Evolutionary conservation across 768 basidiomycete species (phyloP).

Genomic region (Termitomyces sp.): DNA sequence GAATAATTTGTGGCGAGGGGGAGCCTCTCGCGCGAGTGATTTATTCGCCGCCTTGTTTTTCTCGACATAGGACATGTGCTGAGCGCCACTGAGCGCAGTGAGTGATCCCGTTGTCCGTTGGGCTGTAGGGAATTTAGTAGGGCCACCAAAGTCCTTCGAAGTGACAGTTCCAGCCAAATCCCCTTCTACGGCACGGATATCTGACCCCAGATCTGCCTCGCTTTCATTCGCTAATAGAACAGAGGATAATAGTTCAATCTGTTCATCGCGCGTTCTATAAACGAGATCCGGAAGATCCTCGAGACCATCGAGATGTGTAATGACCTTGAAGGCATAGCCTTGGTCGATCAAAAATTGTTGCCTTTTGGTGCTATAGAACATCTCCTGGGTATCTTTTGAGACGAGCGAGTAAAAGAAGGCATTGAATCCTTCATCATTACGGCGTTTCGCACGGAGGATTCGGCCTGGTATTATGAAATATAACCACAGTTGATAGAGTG

Average conservation of each 20-base stretch:
- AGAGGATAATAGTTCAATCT: slow-evolving; percentile 94
- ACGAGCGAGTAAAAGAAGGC: slow-evolving; percentile 99
- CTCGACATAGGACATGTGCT: slow-evolving; percentile 92
- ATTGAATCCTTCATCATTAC: slow-evolving; percentile 99
- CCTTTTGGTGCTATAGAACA: slow-evolving; percentile 99
- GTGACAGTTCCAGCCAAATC: slow-evolving; percentile 85
- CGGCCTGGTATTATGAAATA: slow-evolving; percentile 55
- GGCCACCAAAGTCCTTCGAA: slow-evolving; percentile 86
- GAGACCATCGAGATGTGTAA: slow-evolving; percentile 94
- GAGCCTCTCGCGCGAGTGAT: slow-evolving; percentile 56
- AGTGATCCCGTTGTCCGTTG: slow-evolving; percentile 83
- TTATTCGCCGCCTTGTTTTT: slow-evolving; percentile 91
- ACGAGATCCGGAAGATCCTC: slow-evolving; percentile 85
- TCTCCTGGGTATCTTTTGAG: slow-evolving; percentile 98
- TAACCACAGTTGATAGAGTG: slow-evolving; percentile 8
- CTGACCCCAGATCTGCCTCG: slow-evolving; percentile 84
- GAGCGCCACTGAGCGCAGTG: slow-evolving; percentile 81
- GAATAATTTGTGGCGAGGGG: slow-evolving; percentile 75
- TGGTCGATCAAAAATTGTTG: slow-evolving; percentile 99
- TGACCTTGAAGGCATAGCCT: slow-evolving; percentile 99
- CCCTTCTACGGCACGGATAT: slow-evolving; percentile 79
- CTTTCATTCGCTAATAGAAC: slow-evolving; percentile 90
- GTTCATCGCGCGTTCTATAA: slow-evolving; percentile 87
- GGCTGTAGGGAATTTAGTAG: slow-evolving; percentile 61
- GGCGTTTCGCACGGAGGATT: slow-evolving; percentile 92